phyloP scores from a whole-genome alignment of 768 basidiomycete genomes.

The Brasilioporus rufonigricans region DNA sequence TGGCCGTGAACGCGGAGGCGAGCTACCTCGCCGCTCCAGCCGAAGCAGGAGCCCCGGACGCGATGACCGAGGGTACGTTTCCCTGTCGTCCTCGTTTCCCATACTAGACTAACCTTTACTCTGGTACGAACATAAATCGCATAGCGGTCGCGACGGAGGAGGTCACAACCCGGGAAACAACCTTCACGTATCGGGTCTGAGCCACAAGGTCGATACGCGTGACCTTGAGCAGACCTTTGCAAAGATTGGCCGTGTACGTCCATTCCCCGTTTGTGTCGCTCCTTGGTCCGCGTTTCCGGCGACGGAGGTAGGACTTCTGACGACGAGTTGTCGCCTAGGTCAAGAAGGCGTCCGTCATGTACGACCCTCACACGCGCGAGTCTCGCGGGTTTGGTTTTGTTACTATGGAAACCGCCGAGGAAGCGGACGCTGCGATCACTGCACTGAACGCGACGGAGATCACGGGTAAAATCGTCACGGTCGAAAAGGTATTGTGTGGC shows the following conservation, averaged over 20 bases:
- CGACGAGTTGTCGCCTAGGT: conserved; percentile 31
- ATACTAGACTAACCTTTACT: not conserved
- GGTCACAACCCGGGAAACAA: conserved; percentile 63
- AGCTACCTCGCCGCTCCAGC: conserved; percentile 64
- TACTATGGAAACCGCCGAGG: conserved; percentile 77
- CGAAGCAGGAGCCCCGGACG: conserved; percentile 77
- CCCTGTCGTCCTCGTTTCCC: not conserved
- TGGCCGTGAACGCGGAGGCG: conserved; percentile 38
- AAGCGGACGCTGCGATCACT: conserved; percentile 89
- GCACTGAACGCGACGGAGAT: conserved; percentile 81
- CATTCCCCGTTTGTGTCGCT: not conserved
- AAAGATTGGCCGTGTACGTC: conserved; percentile 80
- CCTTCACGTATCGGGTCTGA: conserved; percentile 59
- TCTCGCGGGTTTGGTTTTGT: conserved; percentile 89
- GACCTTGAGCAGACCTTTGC: conserved; percentile 87
- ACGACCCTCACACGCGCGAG: conserved; percentile 68
- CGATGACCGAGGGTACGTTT: conserved; percentile 54
- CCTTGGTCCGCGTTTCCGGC: not conserved
- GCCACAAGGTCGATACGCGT: conserved; percentile 68
- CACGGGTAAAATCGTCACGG: conserved; percentile 81
- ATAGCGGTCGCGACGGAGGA: conserved; percentile 30
- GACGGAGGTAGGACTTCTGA: conserved; percentile 6
- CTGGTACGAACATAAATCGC: not conserved
- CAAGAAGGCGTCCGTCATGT: conserved; percentile 69
- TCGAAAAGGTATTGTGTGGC: conserved; percentile 69